phyloP scores from a whole-genome alignment of 768 basidiomycete species.

The Cyathus striatus region DNA sequence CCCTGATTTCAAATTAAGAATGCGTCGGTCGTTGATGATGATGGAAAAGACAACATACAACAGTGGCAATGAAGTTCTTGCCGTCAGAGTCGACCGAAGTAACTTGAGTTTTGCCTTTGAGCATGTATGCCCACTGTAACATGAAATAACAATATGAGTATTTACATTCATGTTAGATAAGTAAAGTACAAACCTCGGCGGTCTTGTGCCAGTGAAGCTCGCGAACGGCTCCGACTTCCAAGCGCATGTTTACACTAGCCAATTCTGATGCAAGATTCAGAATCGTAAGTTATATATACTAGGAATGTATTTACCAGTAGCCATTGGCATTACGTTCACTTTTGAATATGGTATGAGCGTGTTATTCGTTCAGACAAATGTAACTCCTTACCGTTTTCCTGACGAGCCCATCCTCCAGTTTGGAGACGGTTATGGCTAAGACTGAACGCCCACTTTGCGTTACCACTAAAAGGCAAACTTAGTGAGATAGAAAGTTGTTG shows the following conservation, averaged over 20 bases:
- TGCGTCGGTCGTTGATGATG: not conserved
- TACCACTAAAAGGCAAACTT: conserved; percentile 27
- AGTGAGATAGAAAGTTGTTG: too few species aligned
- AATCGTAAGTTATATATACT: not conserved
- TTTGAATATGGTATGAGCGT: conserved; percentile 2
- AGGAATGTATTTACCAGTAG: conserved; percentile 29
- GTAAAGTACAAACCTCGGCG: conserved; percentile 32
- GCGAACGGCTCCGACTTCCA: conserved; percentile 44
- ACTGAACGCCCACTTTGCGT: conserved; percentile 55
- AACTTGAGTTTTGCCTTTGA: conserved; percentile 43
- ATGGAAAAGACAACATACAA: conserved; percentile 26
- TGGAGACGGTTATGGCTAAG: conserved; percentile 53
- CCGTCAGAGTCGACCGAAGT: conserved; percentile 43
- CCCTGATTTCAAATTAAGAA: conserved; percentile 16
- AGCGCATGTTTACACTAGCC: conserved; percentile 49
- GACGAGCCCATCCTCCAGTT: conserved; percentile 56
- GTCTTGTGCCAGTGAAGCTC: conserved; percentile 54
- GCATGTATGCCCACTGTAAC: conserved; percentile 45
- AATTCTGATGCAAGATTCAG: conserved; percentile 14
- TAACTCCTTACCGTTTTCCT: conserved; percentile 38
- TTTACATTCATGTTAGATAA: too few species aligned
- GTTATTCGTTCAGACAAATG: not conserved
- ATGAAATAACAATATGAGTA: too few species aligned
- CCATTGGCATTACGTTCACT: conserved; percentile 47
- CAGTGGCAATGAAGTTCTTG: conserved; percentile 42